phyloP scores from a whole-genome alignment of 805 yeast species.

The Phaffomyces opuntiae region DNA sequence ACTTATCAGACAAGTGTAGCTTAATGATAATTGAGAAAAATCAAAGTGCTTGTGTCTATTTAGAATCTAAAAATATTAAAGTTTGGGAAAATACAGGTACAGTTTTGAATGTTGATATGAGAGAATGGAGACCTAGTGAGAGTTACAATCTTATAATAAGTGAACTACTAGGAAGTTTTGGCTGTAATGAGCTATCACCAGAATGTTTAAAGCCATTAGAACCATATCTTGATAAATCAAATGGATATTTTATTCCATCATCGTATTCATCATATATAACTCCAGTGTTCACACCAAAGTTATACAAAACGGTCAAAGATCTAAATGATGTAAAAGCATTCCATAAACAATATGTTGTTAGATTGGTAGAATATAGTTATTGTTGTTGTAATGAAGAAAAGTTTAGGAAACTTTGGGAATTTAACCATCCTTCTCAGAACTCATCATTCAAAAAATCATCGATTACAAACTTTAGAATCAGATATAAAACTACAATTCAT shows the following conservation, averaged over 20 bases:
- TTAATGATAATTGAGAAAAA: slow-evolving; percentile 70
- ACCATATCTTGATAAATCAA: slow-evolving; percentile 28
- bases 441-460: slow-evolving; percentile 34
- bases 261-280: slow-evolving; percentile 52
- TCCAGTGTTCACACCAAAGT: slow-evolving; percentile 57
- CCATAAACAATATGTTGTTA: slow-evolving; percentile 42
- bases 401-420: slow-evolving; percentile 53
- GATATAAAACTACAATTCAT: slow-evolving; percentile 50
- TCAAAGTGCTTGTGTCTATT: slow-evolving; percentile 44
- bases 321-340: slow-evolving; percentile 27
- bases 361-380: slow-evolving; percentile 33
- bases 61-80: slow-evolving; percentile 41
- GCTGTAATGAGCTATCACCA: slow-evolving; percentile 86
- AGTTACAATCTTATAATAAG: slow-evolving; percentile 59
- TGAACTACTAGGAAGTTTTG: slow-evolving; percentile 85
- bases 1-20: slow-evolving; percentile 18
- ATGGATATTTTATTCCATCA: slow-evolving; percentile 57
- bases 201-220: slow-evolving; percentile 56
- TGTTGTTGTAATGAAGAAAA: slow-evolving; percentile 31
- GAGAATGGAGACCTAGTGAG: slow-evolving; percentile 37
- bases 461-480: slow-evolving; percentile 36
- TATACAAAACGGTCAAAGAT: slow-evolving; percentile 31
- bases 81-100: slow-evolving; percentile 49
- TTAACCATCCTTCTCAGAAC: slow-evolving; percentile 54
- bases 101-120: slow-evolving; percentile 51